phyloP scores from a whole-genome alignment of 179 eudicot genomes.

The Drosera spatulata region DNA sequence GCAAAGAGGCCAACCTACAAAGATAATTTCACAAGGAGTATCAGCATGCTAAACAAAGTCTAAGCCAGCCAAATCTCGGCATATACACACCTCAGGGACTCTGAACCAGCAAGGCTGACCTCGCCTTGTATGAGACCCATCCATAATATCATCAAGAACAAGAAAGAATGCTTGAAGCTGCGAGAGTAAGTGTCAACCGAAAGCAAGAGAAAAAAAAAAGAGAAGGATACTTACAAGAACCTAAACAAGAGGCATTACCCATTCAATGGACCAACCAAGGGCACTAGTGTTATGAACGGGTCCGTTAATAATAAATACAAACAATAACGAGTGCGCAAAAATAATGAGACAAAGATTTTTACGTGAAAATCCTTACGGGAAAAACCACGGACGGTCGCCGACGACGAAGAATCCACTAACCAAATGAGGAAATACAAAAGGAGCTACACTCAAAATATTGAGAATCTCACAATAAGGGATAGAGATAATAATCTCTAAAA shows the following conservation, averaged over 20 bases:
- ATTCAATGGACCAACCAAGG: constrained; percentile 96
- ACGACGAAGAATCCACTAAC: too few relatives aligned
- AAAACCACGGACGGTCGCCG: too few relatives aligned
- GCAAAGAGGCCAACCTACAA: constrained; percentile 79
- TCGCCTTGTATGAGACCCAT: constrained; percentile 70
- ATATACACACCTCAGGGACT: constrained; percentile 51
- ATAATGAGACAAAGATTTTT: too few relatives aligned
- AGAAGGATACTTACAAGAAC: neutral
- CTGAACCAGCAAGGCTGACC: constrained; percentile 89
- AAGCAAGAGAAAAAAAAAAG: neutral
- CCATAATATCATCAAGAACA: constrained; percentile 89
- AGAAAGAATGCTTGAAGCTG: constrained; percentile 96
- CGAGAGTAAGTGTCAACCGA: constrained; percentile 1
- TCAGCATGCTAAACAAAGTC: neutral
- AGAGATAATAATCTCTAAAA: too few relatives aligned
- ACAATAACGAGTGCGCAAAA: too few relatives aligned
- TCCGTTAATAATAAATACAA: too few relatives aligned
- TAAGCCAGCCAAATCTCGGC: too few relatives aligned
- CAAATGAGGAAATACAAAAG: too few relatives aligned
- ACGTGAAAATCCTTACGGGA: too few relatives aligned
- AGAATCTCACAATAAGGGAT: too few relatives aligned
- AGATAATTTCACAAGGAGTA: neutral
- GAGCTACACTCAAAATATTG: too few relatives aligned
- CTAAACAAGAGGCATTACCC: constrained; percentile 37
- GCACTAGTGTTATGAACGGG: too few relatives aligned